Evolutionary conservation across 2,329 filamentous ascomycete genomes (phyloP).

Genomic region (Pseudogymnoascus sp.): DNA sequence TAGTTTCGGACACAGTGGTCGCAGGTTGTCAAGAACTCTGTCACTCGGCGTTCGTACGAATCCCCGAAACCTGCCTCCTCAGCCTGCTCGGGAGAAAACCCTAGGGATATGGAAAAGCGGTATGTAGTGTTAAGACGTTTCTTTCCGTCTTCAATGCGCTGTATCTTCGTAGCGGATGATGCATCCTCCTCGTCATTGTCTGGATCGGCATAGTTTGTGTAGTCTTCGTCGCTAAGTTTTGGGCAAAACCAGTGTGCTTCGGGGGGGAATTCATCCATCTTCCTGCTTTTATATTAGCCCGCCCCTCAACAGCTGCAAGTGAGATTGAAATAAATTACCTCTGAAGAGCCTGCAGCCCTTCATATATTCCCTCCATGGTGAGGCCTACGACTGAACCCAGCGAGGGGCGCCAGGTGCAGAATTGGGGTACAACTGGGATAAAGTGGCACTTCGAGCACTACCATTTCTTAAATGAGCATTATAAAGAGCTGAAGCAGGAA

Average conservation of each 20-base stretch:
- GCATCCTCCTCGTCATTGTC: slow-evolving; percentile 40
- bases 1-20: slow-evolving; percentile 66
- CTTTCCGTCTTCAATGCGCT: slow-evolving; percentile 46
- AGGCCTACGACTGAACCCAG: slow-evolving; percentile 1
- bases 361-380: slow-evolving; percentile 9
- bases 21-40: slow-evolving; percentile 53
- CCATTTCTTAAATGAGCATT: slow-evolving; percentile 1
- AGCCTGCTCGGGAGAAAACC: slow-evolving; percentile 53
- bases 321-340: not conserved
- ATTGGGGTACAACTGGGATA: not conserved
- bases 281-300: not conserved
- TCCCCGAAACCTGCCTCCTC: slow-evolving; percentile 42
- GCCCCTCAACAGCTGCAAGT: not conserved
- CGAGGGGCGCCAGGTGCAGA: slow-evolving; percentile 2
- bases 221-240: slow-evolving; percentile 53
- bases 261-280: slow-evolving; percentile 19
- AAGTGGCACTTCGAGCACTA: not conserved
- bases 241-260: slow-evolving; percentile 61
- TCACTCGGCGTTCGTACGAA: slow-evolving; percentile 50
- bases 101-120: slow-evolving; percentile 60
- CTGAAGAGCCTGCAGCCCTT: slow-evolving; percentile 1
- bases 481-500: not conserved
- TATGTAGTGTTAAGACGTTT: slow-evolving; percentile 54
- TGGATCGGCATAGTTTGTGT: slow-evolving; percentile 53
- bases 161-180: slow-evolving; percentile 41